phyloP scores from a whole-genome alignment of 2,329 filamentous ascomycete genomes.

The Phialophora tarda region DNA sequence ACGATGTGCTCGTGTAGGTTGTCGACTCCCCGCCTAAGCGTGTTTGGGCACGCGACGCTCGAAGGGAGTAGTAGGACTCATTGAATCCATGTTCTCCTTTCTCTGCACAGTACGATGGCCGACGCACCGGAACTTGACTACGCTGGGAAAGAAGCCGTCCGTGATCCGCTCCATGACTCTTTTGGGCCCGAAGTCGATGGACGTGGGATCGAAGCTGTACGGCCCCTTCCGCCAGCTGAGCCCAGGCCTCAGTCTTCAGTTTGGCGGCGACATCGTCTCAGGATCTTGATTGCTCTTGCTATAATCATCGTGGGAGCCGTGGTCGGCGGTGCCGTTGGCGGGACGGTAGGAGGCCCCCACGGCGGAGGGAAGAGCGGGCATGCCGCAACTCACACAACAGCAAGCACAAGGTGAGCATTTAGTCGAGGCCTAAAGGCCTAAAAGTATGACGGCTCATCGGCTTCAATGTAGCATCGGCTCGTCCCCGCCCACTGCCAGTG shows the following conservation, averaged over 20 bases:
- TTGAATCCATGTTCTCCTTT: not conserved
- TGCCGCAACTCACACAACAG: not conserved
- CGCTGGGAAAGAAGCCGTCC: not conserved
- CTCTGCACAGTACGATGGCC: not conserved
- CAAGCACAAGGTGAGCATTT: not conserved
- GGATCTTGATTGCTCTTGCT: not conserved
- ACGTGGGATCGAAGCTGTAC: not conserved
- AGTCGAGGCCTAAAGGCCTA: not conserved
- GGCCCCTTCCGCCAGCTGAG: not conserved
- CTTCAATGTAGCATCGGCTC: not conserved
- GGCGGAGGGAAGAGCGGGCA: not conserved
- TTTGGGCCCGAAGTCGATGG: not conserved
- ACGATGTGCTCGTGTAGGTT: not conserved
- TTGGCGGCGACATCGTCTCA: not conserved
- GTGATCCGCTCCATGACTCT: not conserved
- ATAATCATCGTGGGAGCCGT: not conserved
- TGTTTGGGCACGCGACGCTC: not conserved
- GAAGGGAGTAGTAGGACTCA: not conserved
- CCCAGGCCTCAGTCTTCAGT: not conserved
- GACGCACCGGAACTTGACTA: not conserved
- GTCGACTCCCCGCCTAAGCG: not conserved
- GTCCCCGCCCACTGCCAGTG: not conserved
- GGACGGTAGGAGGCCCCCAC: not conserved
- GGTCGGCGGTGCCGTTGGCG: not conserved
- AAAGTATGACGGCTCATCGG: not conserved